These are phyloP conservation scores for Amanita jacksonii DNA, from an alignment of 768 basidiomycete genomes.

Conservation along the genomic window DNA sequence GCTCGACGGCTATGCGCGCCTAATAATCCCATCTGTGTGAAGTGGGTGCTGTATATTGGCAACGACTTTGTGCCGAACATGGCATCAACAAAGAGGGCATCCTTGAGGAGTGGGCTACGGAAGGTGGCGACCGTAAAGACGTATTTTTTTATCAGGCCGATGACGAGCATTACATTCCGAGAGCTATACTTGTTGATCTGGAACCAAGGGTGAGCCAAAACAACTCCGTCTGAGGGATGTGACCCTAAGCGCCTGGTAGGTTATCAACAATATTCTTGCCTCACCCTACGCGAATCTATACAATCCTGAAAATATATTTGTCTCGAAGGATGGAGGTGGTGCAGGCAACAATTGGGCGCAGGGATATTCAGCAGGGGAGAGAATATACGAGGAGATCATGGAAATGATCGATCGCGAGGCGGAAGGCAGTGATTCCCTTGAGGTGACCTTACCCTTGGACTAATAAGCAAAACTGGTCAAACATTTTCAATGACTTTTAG, in stretches of 20 bases:
- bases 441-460: slow-evolving; percentile 40
- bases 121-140: slow-evolving; percentile 94
- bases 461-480: neutral
- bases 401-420: slow-evolving; percentile 99
- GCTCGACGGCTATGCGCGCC: neutral
- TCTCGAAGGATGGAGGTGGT: slow-evolving; percentile 96
- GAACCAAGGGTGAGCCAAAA: slow-evolving; percentile 75
- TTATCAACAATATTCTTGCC: slow-evolving; percentile 89
- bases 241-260: slow-evolving; percentile 36
- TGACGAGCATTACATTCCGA: slow-evolving; percentile 97
- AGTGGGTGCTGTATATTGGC: slow-evolving; percentile 36
- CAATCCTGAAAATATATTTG: slow-evolving; percentile 96
- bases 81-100: slow-evolving; percentile 95
- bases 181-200: slow-evolving; percentile 91
- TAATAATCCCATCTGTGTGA: neutral
- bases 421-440: slow-evolving; percentile 93
- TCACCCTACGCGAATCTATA: slow-evolving; percentile 87
- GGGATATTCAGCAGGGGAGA: slow-evolving; percentile 85
- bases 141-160: slow-evolving; percentile 99
- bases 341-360: slow-evolving; percentile 99
- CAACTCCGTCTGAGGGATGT: neutral
- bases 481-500: slow-evolving; percentile 29
- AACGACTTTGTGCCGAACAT: slow-evolving; percentile 95
- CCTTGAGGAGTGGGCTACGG: slow-evolving; percentile 94
- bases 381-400: slow-evolving; percentile 92